Evolutionary conservation across 2,329 filamentous ascomycete genomes (phyloP).

Genomic region (Sporothrix phasma): DNA sequence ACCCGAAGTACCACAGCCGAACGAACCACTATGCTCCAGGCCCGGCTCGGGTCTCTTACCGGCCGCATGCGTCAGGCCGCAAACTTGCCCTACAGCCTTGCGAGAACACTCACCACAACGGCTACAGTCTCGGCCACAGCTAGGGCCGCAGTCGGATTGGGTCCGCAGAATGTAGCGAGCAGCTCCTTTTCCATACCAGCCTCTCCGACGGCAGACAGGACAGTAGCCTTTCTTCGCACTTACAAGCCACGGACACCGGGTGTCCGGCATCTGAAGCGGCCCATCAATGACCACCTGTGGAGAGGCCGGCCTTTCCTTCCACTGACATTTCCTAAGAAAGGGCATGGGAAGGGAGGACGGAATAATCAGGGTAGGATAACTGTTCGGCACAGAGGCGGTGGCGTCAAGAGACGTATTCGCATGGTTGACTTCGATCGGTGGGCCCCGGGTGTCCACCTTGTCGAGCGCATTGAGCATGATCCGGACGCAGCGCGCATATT

Average conservation of each 20-base stretch:
- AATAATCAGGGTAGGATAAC: conserved; percentile 82
- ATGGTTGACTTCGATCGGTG: conserved; percentile 80
- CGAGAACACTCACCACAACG: conserved; percentile 22
- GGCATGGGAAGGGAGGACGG: conserved; percentile 82
- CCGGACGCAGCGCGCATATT: conserved; percentile 86
- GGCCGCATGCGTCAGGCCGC: conserved; percentile 17
- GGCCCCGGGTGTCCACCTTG: conserved; percentile 69
- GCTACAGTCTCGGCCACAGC: conserved; percentile 8
- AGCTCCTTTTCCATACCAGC: not conserved
- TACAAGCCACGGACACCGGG: conserved; percentile 93
- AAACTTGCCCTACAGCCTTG: conserved; percentile 6
- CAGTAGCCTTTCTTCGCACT: conserved; percentile 54
- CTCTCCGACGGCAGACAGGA: conserved; percentile 20
- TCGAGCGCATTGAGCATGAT: conserved; percentile 94
- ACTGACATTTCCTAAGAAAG: conserved; percentile 86
- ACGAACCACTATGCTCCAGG: conserved; percentile 49
- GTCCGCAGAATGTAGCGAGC: not conserved
- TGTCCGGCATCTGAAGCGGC: conserved; percentile 79
- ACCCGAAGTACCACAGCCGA: not conserved
- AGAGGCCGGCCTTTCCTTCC: conserved; percentile 76
- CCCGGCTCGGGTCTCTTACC: conserved; percentile 46
- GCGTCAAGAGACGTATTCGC: conserved; percentile 82
- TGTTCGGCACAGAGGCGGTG: conserved; percentile 84
- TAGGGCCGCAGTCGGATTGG: not conserved
- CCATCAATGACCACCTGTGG: conserved; percentile 94